Conservation (phyloP, 2,329 filamentous ascomycete genomes). For the Ceratocystis eucalypticola region DNA sequence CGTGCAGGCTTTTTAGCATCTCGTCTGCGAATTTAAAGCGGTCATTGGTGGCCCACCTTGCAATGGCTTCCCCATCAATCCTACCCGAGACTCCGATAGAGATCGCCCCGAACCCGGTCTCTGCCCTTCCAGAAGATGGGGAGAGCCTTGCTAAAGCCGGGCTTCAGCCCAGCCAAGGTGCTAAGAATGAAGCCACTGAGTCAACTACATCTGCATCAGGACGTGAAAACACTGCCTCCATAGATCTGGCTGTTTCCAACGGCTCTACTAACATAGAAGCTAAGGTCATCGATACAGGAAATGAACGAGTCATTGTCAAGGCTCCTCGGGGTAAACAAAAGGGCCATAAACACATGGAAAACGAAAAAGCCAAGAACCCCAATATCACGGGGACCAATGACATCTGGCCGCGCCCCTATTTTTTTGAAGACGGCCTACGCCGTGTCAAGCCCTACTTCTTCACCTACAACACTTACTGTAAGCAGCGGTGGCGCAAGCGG, state of each 20-base stretch:
- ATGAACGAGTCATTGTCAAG: conserved; percentile 15
- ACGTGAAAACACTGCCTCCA: not conserved
- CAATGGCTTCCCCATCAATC: not conserved
- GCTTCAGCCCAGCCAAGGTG: not conserved
- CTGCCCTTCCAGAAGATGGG: not conserved
- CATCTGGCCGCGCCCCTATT: conserved; percentile 49
- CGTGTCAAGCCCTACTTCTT: conserved; percentile 78
- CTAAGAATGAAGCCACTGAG: not conserved
- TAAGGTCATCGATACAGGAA: conserved; percentile 14
- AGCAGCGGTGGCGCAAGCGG: conserved; percentile 79
- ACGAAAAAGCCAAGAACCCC: conserved; percentile 15
- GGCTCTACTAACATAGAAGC: conserved; percentile 13
- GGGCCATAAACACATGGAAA: conserved; percentile 17
- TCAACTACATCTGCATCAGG: not conserved
- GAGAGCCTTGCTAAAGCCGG: not conserved
- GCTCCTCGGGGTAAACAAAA: conserved; percentile 18
- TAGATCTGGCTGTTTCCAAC: not conserved
- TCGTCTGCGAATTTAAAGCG: not conserved
- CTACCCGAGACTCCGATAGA: not conserved
- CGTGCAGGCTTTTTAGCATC: not conserved
- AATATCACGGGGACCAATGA: conserved; percentile 14
- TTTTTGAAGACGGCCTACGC: conserved; percentile 68
- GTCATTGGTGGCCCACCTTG: not conserved
- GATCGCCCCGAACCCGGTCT: not conserved
- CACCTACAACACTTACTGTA: conserved; percentile 91